Conservation (phyloP, 208 protist species). For the Trypanosoma lewisi region DNA sequence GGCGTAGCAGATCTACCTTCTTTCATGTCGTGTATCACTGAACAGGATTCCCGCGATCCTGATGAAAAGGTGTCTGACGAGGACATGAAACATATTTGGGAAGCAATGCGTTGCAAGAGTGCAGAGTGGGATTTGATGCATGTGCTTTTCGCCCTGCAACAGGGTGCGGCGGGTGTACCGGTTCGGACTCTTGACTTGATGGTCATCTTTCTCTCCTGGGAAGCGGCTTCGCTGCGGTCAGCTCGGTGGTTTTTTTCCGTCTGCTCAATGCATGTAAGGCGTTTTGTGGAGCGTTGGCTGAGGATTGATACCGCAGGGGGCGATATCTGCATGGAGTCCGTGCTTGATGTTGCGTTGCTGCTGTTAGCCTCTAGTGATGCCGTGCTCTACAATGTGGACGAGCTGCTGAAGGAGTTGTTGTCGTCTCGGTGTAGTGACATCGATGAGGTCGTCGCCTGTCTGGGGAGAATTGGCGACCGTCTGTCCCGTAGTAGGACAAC, state of each 20-base stretch:
- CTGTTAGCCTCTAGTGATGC: conserved; percentile 20
- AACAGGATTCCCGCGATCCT: background rate
- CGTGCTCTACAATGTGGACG: conserved; percentile 8
- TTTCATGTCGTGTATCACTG: conserved; percentile 7
- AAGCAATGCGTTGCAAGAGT: background rate
- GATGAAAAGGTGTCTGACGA: background rate
- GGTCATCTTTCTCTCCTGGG: conserved; percentile 26
- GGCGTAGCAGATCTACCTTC: background rate
- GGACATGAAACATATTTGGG: background rate
- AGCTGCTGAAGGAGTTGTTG: background rate
- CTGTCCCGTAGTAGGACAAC: background rate
- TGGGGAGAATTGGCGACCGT: background rate
- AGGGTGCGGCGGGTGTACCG: background rate
- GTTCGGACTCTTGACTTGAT: conserved; percentile 1
- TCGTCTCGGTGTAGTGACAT: background rate
- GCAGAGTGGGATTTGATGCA: conserved; percentile 13
- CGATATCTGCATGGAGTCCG: background rate
- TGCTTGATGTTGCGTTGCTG: conserved; percentile 6
- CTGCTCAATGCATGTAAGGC: conserved; percentile 6
- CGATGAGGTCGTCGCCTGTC: conserved; percentile 6
- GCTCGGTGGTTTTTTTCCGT: conserved; percentile 18
- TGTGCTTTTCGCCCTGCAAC: conserved; percentile 6
- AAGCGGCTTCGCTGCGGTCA: background rate
- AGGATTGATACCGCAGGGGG: background rate
- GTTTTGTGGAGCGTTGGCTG: conserved; percentile 3